These are phyloP conservation scores for Kernera saxatilis DNA, from an alignment of 345 rosid genomes.

Conservation along the genomic window DNA sequence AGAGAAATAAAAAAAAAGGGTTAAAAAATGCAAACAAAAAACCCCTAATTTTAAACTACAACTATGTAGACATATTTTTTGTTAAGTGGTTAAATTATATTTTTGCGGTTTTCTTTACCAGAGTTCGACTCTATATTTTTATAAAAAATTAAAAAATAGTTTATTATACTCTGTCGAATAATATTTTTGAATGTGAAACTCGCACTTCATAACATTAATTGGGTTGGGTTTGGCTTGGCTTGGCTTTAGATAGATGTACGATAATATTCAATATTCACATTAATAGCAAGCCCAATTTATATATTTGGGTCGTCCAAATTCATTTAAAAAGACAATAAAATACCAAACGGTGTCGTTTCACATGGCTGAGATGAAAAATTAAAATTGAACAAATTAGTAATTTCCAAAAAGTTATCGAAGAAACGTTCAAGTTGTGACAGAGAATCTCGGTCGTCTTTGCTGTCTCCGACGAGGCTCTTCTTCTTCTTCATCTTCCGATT, in stretches of 20 bases:
- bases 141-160: too few relatives aligned
- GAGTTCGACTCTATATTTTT: too few relatives aligned
- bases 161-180: too few relatives aligned
- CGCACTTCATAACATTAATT: background rate
- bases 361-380: background rate
- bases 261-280: background rate
- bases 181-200: too few relatives aligned
- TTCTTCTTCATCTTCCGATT: slow-evolving; percentile 20
- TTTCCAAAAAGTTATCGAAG: slow-evolving; percentile 5
- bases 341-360: background rate
- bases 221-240: background rate
- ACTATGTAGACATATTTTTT: too few relatives aligned
- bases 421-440: slow-evolving; percentile 30
- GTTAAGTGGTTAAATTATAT: too few relatives aligned
- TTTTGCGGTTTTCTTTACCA: too few relatives aligned
- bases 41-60: too few relatives aligned
- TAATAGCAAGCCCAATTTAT: background rate
- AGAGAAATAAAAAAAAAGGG: background rate
- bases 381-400: background rate
- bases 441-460: slow-evolving; percentile 33
- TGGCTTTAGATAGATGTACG: background rate
- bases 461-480: slow-evolving; percentile 20
- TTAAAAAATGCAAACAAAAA: too few relatives aligned
- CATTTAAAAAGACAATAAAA: background rate
- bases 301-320: background rate